phyloP scores from a whole-genome alignment of 352 stramenopile species.

The Pythium myriotylum region DNA sequence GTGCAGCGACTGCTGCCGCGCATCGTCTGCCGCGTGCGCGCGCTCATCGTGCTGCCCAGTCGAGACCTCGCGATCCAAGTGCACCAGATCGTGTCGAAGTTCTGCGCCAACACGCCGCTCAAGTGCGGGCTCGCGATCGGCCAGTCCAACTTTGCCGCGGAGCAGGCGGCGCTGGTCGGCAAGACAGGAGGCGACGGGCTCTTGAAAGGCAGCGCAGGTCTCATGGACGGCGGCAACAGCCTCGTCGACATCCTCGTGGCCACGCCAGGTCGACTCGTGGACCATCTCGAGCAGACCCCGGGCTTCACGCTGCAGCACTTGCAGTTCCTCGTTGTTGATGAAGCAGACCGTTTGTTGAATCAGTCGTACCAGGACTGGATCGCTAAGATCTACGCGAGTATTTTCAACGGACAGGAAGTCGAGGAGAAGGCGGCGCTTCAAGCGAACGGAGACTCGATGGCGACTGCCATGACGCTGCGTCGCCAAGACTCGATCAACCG shows the following conservation, averaged over 20 bases:
- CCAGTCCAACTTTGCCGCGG: slow-evolving; percentile 86
- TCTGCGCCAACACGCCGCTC: slow-evolving; percentile 73
- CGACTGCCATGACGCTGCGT: slow-evolving; percentile 54
- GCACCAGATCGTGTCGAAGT: slow-evolving; percentile 68
- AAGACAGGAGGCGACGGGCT: slow-evolving; percentile 36
- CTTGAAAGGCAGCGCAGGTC: slow-evolving; percentile 35
- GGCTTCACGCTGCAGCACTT: slow-evolving; percentile 98
- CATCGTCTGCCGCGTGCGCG: slow-evolving; percentile 88
- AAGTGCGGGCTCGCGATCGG: slow-evolving; percentile 91
- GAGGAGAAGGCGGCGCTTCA: slow-evolving; percentile 32
- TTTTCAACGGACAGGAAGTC: slow-evolving; percentile 71
- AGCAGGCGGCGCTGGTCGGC: slow-evolving; percentile 77
- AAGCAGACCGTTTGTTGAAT: slow-evolving; percentile 96
- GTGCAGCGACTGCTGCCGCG: slow-evolving; percentile 88
- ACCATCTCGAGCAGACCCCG: slow-evolving; percentile 96
- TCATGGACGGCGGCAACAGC: slow-evolving; percentile 62
- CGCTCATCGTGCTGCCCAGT: slow-evolving; percentile 96
- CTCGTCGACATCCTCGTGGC: slow-evolving; percentile 96
- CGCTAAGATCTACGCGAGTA: slow-evolving; percentile 87
- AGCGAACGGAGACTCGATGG: slow-evolving; percentile 4
- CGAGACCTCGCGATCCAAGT: slow-evolving; percentile 95
- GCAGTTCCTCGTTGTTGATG: slow-evolving; percentile 96
- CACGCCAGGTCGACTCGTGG: slow-evolving; percentile 96
- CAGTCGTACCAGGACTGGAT: slow-evolving; percentile 99
- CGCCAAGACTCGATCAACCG: slow-evolving; percentile 82